Base-by-base conservation (phyloP, 2,329 filamentous ascomycete species). In the Diplocarpon rosae region DNA sequence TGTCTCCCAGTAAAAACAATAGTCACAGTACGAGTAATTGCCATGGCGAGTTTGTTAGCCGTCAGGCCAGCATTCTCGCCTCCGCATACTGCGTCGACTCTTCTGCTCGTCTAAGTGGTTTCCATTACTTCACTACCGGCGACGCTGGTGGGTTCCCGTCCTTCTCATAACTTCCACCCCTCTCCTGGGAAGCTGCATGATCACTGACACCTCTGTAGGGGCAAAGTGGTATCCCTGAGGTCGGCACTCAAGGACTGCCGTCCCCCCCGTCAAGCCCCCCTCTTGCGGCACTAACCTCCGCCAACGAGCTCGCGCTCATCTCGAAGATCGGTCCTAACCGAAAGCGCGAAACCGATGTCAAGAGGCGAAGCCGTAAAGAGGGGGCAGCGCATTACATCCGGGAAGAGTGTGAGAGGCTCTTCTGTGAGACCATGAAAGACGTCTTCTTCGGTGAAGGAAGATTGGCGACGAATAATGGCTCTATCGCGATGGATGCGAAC, bases 391-490 rank as follows among this genome's bases (percentile, higher is more conserved):
- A 85, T 70, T 81, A 82, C 73, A 94, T 95, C 76, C 88, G 84
- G 85, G 88, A 84, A 88, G 88, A 95, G 86, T 94, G 89, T 95
- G 89, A 95, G 88, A 95, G 89, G 76, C 90, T 95, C 83, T 94
- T 95, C 79, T 95, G 89, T 72, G 87, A 90, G 83, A 83, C 81
- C 76, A 85, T 95, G 80, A 84, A 78, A 71, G 72, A 81, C 72
- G 83, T 85, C 73, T 95, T 95, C 80, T 85, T 83, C 76, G 89
- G 86, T 94, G 88, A 93, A 83, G 87, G 80, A 83, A 84, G 80
- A 80, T 70, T 67, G 70, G 73, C 71, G 74, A 76, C 69, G 66
- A 69, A 71, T 72, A 75, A 80, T 78, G 83, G 78, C 83, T 90
- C 85, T 78, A 78, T 83, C 78, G 82, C 83, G 76, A 80, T 84